Base-by-base conservation (phyloP, 345 rosid species). In the Passiflora organensis region DNA sequence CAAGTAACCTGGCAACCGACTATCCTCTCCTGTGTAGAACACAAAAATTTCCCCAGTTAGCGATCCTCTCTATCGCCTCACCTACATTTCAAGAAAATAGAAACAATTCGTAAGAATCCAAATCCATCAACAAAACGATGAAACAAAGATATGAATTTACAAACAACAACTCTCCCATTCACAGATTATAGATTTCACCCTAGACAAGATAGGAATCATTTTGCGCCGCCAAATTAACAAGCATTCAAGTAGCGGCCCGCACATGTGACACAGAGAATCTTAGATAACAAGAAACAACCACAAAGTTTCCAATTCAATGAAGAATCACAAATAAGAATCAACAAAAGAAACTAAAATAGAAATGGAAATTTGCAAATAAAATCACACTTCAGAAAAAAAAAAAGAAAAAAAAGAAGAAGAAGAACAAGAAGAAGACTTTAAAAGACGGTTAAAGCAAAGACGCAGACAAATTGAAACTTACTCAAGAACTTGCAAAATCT, bases 401-500 rank as follows among this genome's bases (percentile, higher is more conserved):
- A n/a, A n/a, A n/a, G n/a, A n/a, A n/a, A n/a, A n/a, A n/a, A n/a
- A n/a, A n/a, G n/a, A n/a, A n/a, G n/a, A n/a, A n/a, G n/a, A n/a
- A n/a, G n/a, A n/a, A n/a, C n/a, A n/a, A n/a, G n/a, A n/a, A n/a
- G n/a, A n/a, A n/a, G n/a, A n/a, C n/a, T n/a, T n/a, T n/a, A n/a
- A n/a, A n/a, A n/a, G n/a, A n/a, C n/a, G n/a, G n/a, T n/a, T n/a
- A n/a, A n/a, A n/a, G n/a, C n/a, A n/a, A n/a, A n/a, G n/a, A n/a
- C n/a, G 34, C 34, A 28, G 5, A 28, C 34, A 28, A 6, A 43
- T 42, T 43, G 43, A 1, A 43, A 70, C 79, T 67, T 71, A 71
- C 71, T 51, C 62, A 43, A 34, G 53, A 58, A 47, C 16, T n/a
- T 22, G 20, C 19, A 28, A 20, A 1, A 6, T 15, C 16, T 10